Percentiles rank a stretch among this genome's conserved stretches.
phyloP scores from a whole-genome alignment of 2,329 filamentous ascomycete genomes.

The Intubia oerlemansii region DNA sequence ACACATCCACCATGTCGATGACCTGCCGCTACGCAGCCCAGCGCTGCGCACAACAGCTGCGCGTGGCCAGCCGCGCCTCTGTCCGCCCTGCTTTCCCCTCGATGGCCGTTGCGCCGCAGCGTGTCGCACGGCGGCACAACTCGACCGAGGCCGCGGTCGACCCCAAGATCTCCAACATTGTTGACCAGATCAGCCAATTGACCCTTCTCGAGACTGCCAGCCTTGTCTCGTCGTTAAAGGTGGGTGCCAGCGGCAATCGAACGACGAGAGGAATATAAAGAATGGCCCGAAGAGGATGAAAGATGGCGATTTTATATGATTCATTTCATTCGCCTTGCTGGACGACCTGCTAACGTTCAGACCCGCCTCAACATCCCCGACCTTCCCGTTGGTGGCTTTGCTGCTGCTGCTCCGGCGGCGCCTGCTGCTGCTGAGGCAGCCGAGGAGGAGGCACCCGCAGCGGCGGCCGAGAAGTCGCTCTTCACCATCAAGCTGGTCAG shows the following conservation, averaged over 20 bases:
- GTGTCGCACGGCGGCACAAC: constrained; percentile 71
- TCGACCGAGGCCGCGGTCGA: constrained; percentile 61
- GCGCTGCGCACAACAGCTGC: constrained; percentile 41
- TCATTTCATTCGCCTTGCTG: too few species aligned
- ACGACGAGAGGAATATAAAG: too few species aligned
- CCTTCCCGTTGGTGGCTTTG: constrained; percentile 82
- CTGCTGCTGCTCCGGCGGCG: constrained; percentile 35
- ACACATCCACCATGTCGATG: constrained; percentile 29
- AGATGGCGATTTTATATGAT: too few species aligned
- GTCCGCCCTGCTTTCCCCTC: constrained; percentile 24
- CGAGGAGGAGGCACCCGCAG: constrained; percentile 71
- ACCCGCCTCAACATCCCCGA: constrained; percentile 93
- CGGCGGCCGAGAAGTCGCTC: constrained; percentile 84
- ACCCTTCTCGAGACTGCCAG: constrained; percentile 95
- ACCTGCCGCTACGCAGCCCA: constrained; percentile 41
- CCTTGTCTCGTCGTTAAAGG: constrained; percentile 86
- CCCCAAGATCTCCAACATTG: constrained; percentile 85
- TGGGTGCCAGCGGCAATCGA: too few species aligned
- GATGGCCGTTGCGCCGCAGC: too few species aligned
- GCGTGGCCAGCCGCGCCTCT: constrained; percentile 23
- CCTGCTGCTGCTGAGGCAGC: constrained; percentile 43
- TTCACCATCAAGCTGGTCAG: constrained; percentile 90
- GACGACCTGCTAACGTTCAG: constrained; percentile 25
- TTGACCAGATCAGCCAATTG: constrained; percentile 97
- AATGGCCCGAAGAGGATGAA: too few species aligned